These are phyloP conservation scores for Aethionema arabicum DNA, from an alignment of 345 rosid species.

Conservation along the genomic window DNA sequence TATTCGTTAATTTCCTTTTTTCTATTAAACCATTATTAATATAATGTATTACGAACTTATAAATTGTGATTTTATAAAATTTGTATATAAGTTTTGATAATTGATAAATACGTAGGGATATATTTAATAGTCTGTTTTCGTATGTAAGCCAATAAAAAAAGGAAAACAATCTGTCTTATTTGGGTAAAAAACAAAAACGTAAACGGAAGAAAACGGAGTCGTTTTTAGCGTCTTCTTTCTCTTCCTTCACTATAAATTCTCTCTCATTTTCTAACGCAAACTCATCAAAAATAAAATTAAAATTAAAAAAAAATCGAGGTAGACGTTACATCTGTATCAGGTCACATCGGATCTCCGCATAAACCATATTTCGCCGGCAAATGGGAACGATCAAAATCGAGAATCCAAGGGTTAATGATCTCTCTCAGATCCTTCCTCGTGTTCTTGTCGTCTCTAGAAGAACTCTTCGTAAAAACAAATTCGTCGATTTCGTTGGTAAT, in stretches of 20 bases:
- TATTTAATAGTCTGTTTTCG: too few species aligned
- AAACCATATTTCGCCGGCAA: conserved; percentile 12
- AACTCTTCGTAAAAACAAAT: conserved; percentile 65
- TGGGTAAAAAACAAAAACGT: neutral
- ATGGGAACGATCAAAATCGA: conserved; percentile 16
- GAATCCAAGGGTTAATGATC: conserved; percentile 35
- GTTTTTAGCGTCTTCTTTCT: conserved; percentile 7
- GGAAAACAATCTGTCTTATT: too few species aligned
- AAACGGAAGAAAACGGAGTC: conserved; percentile 18
- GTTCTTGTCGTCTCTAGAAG: conserved; percentile 64
- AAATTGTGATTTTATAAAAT: too few species aligned
- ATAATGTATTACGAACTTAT: neutral
- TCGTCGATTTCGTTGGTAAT: conserved; percentile 61
- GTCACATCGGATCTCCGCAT: conserved; percentile 34
- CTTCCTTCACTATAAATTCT: conserved; percentile 28
- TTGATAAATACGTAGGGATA: too few species aligned
- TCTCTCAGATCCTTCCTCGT: conserved; percentile 55
- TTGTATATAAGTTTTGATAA: too few species aligned
- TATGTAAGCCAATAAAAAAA: too few species aligned
- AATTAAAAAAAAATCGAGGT: too few species aligned
- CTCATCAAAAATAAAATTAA: neutral
- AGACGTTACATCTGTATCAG: conserved; percentile 13
- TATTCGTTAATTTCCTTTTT: conserved; percentile 15
- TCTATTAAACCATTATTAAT: neutral
- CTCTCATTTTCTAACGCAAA: conserved; percentile 22